Evolutionary conservation across 129 eudicot species (phyloP).

Genomic region (sunflower (Helianthus annuus)): HanXRQr2.0-SUNRISE NC_035434.2:73113569-73114068

Average conservation of each 20-base stretch:
- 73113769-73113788: not conserved
- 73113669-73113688: slow-evolving; percentile 95
- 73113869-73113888: slow-evolving; percentile 94
- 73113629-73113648: slow-evolving; percentile 99
- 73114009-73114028: too few relatives aligned
- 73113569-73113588: not conserved
- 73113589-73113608: too few relatives aligned
- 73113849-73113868: slow-evolving; percentile 92
- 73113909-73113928: slow-evolving; percentile 39
- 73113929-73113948: too few relatives aligned
- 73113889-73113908: slow-evolving; percentile 84
- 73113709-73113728: slow-evolving; percentile 94
- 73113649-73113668: slow-evolving; percentile 91
- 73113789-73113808: too few relatives aligned
- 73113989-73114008: too few relatives aligned
- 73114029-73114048: too few relatives aligned
- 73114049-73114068: too few relatives aligned
- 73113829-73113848: too few relatives aligned
- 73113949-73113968: too few relatives aligned
- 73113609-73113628: slow-evolving; percentile 13
- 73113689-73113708: slow-evolving; percentile 93
- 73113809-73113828: too few relatives aligned
- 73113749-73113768: not conserved
- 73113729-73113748: slow-evolving; percentile 59
- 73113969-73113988: too few relatives aligned